These are phyloP conservation scores for Coniochaeta prunicola DNA, from an alignment of 2,329 filamentous ascomycete genomes.

Conservation along the genomic window DNA sequence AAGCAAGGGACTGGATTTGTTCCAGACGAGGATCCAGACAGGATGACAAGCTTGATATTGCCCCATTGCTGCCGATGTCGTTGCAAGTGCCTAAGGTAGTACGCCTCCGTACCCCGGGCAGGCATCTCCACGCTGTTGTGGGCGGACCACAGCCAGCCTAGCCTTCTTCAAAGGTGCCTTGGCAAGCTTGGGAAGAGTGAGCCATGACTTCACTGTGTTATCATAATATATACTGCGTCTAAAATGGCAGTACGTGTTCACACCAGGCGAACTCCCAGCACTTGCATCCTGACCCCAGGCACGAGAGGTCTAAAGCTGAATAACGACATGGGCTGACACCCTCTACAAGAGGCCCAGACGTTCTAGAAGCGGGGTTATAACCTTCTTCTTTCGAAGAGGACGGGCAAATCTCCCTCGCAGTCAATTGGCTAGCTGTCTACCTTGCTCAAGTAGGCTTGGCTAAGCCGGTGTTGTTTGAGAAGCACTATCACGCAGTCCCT, in stretches of 20 bases:
- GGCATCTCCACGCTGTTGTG: neutral
- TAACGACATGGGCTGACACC: neutral
- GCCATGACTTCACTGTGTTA: too few relatives aligned
- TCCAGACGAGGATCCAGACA: neutral
- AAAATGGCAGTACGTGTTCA: too few relatives aligned
- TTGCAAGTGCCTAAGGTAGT: neutral
- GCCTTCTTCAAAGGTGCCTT: too few relatives aligned
- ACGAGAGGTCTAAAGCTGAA: neutral
- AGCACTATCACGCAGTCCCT: neutral
- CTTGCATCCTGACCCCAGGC: too few relatives aligned
- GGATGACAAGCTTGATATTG: neutral
- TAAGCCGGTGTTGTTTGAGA: neutral
- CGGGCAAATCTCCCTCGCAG: neutral
- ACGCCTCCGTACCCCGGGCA: neutral
- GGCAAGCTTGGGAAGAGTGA: too few relatives aligned
- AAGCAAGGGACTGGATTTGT: neutral
- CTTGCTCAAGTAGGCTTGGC: neutral
- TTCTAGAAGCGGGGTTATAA: neutral
- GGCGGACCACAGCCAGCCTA: too few relatives aligned
- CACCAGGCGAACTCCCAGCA: too few relatives aligned
- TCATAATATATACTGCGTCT: too few relatives aligned
- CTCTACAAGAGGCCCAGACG: neutral
- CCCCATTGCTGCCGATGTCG: too few relatives aligned
- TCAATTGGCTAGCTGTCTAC: neutral
- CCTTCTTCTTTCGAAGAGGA: neutral